Evolutionary conservation across 75 land plant genomes (phyloP).

Genomic region (Larix kaempferi): DNA sequence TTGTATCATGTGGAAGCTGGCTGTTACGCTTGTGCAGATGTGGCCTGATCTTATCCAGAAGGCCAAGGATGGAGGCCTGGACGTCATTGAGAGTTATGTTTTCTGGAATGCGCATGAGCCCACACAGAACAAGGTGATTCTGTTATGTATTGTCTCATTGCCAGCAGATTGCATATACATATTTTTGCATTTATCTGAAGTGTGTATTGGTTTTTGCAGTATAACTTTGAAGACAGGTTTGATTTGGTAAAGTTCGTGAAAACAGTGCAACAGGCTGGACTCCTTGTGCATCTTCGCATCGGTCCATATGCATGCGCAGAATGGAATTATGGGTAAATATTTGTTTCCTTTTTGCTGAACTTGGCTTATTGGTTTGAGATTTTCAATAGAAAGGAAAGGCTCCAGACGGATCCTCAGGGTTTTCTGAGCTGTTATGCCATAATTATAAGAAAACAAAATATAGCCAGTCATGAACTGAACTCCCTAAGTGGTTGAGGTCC

Average conservation of each 20-base stretch:
- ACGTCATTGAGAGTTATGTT: constrained; percentile 20
- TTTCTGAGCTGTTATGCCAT: background rate
- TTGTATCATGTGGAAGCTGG: background rate
- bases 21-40: constrained; percentile 15
- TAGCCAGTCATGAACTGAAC: background rate
- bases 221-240: constrained; percentile 44
- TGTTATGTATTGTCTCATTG: background rate
- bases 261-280: constrained; percentile 49
- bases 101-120: constrained; percentile 21
- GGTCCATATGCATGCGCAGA: constrained; percentile 92
- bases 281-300: constrained; percentile 69
- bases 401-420: background rate
- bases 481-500: background rate
- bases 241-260: constrained; percentile 62
- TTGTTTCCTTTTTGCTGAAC: background rate
- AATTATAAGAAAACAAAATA: background rate
- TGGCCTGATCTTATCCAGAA: constrained; percentile 20
- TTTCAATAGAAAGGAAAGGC: background rate
- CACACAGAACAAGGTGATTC: background rate
- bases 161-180: background rate
- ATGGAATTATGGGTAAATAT: constrained; percentile 84
- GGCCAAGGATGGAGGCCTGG: constrained; percentile 20
- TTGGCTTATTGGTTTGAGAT: background rate
- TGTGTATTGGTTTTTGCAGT: constrained; percentile 17
- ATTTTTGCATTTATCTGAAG: background rate